A percentile compares a stretch with the other conserved stretches of the same genome.
phyloP scores from a whole-genome alignment of 2,329 filamentous ascomycete species.

The Madurella fahalii region DNA sequence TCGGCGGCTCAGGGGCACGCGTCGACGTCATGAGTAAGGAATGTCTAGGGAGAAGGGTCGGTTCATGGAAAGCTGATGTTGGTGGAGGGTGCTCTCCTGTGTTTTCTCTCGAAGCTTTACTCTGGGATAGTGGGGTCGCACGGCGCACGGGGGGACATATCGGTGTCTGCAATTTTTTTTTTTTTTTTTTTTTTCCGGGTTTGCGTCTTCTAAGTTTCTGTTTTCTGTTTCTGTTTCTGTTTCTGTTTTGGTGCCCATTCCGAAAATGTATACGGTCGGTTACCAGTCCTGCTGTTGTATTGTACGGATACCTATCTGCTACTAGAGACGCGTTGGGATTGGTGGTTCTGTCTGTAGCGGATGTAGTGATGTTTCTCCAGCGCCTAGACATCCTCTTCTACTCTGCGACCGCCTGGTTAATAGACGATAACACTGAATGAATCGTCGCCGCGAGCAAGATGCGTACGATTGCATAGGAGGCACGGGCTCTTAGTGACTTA shows the following conservation, averaged over 20 bases:
- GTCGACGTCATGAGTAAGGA: conserved; percentile 14
- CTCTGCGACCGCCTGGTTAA: no score
- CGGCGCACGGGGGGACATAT: conserved; percentile 16
- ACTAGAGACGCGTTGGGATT: not conserved
- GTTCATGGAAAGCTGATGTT: not conserved
- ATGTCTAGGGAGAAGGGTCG: not conserved
- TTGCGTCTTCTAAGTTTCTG: not conserved
- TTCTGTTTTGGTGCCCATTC: not conserved
- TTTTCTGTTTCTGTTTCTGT: not conserved
- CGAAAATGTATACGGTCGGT: conserved; percentile 1
- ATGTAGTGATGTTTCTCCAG: not conserved
- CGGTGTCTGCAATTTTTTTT: conserved; percentile 4
- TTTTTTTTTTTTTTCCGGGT: conserved; percentile 2
- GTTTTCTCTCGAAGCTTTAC: conserved; percentile 6
- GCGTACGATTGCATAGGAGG: no score
- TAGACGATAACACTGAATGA: no score
- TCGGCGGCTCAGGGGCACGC: conserved; percentile 31
- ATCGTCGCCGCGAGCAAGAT: no score
- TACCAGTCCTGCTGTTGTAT: conserved; percentile 1
- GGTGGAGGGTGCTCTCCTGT: conserved; percentile 3
- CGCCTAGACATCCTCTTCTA: no score
- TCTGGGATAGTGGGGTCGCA: conserved; percentile 18
- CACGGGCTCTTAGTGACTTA: no score
- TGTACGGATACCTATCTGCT: conserved; percentile 5
- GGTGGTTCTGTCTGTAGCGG: conserved; percentile 2